These are phyloP conservation scores for Beauveria pseudobassiana DNA, from an alignment of 2,329 filamentous ascomycete genomes.

Conservation along the genomic window DNA sequence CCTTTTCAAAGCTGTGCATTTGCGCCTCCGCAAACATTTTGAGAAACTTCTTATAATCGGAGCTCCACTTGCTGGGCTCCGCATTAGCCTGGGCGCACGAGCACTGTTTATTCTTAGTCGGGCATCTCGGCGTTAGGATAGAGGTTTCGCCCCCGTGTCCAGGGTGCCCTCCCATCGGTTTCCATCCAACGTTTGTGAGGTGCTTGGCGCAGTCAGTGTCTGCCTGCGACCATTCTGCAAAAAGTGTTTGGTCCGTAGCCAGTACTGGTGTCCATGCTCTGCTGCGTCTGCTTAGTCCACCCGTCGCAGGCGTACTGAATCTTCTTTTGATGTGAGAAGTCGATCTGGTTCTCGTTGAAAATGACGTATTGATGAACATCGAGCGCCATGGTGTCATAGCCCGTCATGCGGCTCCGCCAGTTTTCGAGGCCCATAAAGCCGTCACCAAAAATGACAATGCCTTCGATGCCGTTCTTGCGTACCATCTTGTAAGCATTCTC, in stretches of 20 bases:
- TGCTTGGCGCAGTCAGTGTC: slow-evolving; percentile 87
- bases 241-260: slow-evolving; percentile 93
- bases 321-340: slow-evolving; percentile 73
- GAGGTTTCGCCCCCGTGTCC: slow-evolving; percentile 54
- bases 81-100: slow-evolving; percentile 71
- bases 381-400: slow-evolving; percentile 67
- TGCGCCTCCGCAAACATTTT: slow-evolving; percentile 90
- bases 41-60: slow-evolving; percentile 76
- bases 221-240: slow-evolving; percentile 95
- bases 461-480: slow-evolving; percentile 66
- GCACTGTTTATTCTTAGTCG: slow-evolving; percentile 57
- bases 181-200: slow-evolving; percentile 83
- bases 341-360: slow-evolving; percentile 86
- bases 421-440: slow-evolving; percentile 87
- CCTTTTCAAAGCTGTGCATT: slow-evolving; percentile 88
- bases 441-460: slow-evolving; percentile 79
- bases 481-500: slow-evolving; percentile 63
- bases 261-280: slow-evolving; percentile 62
- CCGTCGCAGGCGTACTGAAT: slow-evolving; percentile 79
- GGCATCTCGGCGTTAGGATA: slow-evolving; percentile 67
- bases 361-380: slow-evolving; percentile 98
- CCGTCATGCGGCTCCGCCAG: slow-evolving; percentile 78
- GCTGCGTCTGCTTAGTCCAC: slow-evolving; percentile 73
- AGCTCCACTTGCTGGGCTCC: slow-evolving; percentile 58
- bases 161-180: slow-evolving; percentile 89